Conservation (phyloP, 495 filamentous ascomycete genomes). For the Barbatosphaeria neglecta region DNA sequence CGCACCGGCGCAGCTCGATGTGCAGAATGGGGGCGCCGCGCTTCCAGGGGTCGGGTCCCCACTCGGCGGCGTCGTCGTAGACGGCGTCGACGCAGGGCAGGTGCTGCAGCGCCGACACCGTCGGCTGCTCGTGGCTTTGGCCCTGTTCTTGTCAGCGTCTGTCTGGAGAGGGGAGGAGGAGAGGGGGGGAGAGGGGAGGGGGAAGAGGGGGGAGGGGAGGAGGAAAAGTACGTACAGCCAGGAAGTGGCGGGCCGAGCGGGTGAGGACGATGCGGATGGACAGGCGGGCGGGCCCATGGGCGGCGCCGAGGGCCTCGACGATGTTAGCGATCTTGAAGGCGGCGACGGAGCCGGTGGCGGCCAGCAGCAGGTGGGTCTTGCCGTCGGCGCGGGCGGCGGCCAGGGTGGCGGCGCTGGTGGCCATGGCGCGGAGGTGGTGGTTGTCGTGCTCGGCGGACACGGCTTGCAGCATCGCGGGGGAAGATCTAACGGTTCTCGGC, state of each 20-base stretch:
- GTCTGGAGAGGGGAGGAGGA: background rate
- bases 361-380: slow-evolving; percentile 70
- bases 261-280: slow-evolving; percentile 74
- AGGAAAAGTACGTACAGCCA: slow-evolving; percentile 19
- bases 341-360: slow-evolving; percentile 65
- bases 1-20: slow-evolving; percentile 57
- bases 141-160: slow-evolving; percentile 17
- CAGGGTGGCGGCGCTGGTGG: slow-evolving; percentile 20
- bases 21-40: slow-evolving; percentile 62
- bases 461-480: slow-evolving; percentile 24
- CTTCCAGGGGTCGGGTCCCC: slow-evolving; percentile 56
- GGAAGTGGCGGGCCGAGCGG: slow-evolving; percentile 56
- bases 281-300: slow-evolving; percentile 34
- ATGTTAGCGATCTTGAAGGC: slow-evolving; percentile 84
- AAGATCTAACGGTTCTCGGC: too few species aligned
- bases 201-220: background rate
- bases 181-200: background rate
- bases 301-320: slow-evolving; percentile 41
- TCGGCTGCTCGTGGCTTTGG: slow-evolving; percentile 59
- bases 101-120: slow-evolving; percentile 34
- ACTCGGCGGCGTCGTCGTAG: slow-evolving; percentile 71
- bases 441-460: slow-evolving; percentile 21
- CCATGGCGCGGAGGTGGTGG: slow-evolving; percentile 13
- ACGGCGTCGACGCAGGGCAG: slow-evolving; percentile 55
- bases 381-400: slow-evolving; percentile 36